These are phyloP conservation scores for Fusarium hostae DNA, from an alignment of 2,329 filamentous ascomycete species.

Conservation along the genomic window DNA sequence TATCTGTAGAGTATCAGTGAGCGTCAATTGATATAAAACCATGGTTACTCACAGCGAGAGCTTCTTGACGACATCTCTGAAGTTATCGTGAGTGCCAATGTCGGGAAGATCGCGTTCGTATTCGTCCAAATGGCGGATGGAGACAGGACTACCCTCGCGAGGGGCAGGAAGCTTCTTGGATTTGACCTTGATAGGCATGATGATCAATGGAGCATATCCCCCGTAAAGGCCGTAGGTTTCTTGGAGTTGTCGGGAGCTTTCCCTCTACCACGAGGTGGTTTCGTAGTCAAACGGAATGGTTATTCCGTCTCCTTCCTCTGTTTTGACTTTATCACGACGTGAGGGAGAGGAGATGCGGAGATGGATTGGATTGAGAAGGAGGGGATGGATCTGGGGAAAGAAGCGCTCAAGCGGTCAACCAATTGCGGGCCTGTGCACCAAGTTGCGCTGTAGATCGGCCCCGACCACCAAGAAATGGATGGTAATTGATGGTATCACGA, in stretches of 20 bases:
- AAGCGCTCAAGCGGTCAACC: slow-evolving; percentile 4
- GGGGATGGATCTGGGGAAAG: slow-evolving; percentile 1
- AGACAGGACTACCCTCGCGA: slow-evolving; percentile 52
- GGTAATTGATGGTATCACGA: slow-evolving; percentile 25
- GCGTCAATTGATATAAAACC: not conserved
- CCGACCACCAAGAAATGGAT: not conserved
- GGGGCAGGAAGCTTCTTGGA: slow-evolving; percentile 48
- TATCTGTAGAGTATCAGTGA: slow-evolving; percentile 58
- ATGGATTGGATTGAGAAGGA: slow-evolving; percentile 5
- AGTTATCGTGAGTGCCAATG: slow-evolving; percentile 68
- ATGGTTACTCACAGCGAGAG: slow-evolving; percentile 64
- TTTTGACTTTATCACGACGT: slow-evolving; percentile 2
- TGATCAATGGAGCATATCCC: slow-evolving; percentile 1
- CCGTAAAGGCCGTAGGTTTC: not conserved
- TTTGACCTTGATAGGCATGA: slow-evolving; percentile 54
- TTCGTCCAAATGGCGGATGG: slow-evolving; percentile 45
- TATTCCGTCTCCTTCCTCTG: slow-evolving; percentile 12
- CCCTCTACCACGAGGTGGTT: not conserved
- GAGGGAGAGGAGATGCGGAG: slow-evolving; percentile 27
- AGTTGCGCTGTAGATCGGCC: slow-evolving; percentile 17
- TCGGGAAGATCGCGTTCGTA: slow-evolving; percentile 60
- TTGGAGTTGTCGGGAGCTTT: not conserved
- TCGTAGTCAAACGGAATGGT: not conserved
- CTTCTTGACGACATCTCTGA: slow-evolving; percentile 74
- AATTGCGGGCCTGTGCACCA: slow-evolving; percentile 32